Evolutionary conservation across 2,329 filamentous ascomycete genomes (phyloP), one percentile per base, ranked within the genome.

Genomic region (Zasmidium citrigriseum): DNA sequence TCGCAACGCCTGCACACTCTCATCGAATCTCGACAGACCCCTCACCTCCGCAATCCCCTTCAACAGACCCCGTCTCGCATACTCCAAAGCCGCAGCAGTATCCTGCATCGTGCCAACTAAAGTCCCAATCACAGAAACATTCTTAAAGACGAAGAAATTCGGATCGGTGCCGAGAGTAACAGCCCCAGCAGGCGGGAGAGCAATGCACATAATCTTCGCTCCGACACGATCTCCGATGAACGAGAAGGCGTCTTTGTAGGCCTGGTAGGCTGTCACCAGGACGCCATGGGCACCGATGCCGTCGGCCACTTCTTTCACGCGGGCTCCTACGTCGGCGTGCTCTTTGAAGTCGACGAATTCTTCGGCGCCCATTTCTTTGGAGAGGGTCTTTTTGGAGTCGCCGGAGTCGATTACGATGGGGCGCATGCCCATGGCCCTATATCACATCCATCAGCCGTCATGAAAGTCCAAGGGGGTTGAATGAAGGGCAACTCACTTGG

Each of bases 391-490:
- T 64, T 83, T 83, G 3, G 73, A 73, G 1, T 72, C 74, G 2
- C 82, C 82, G 0, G 77, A 79, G 59, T 85, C 83, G 22, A 85
- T 76, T 14, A 83, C 83, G 49, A 86, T 81, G 2, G 82, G 77
- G 3, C 82, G 75, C 70, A 84, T 78, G 0, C 83, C 83, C 80
- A 85, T 84, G 2, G 82, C 81, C 52, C 67, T 68, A 59, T 7
- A 20, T 44, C 3, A 16, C 11, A 7, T 18, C 58, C 27, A 60
- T 55, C n/a, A 24, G 34, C 29, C n/a, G n/a, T n/a, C n/a, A n/a
- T n/a, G n/a, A n/a, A n/a, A 38, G 11, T 20, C n/a, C 7, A 18
- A 18, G 9, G n/a, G 14, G 21, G 48, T 55, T 58, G 25, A 59
- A n/a, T n/a, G n/a, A n/a, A n/a, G n/a, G n/a, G n/a, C n/a, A n/a